phyloP scores from a whole-genome alignment of 2,329 filamentous ascomycete species.

The Pseudocercospora vitis region DNA sequence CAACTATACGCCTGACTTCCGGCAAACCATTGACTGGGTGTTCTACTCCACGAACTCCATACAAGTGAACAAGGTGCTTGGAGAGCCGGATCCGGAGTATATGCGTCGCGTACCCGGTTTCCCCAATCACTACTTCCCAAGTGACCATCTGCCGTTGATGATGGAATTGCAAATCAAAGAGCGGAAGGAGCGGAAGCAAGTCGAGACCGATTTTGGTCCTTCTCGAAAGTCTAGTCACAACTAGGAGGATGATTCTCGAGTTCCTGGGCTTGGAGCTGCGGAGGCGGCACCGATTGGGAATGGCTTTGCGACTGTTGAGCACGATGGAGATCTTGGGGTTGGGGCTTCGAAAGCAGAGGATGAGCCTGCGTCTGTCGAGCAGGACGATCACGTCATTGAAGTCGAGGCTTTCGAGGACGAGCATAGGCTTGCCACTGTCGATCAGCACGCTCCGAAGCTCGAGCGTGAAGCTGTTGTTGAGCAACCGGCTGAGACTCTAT shows the following conservation, averaged over 20 bases:
- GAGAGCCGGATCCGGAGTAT: conserved; percentile 82
- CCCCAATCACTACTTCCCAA: conserved; percentile 91
- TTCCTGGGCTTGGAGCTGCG: too few relatives aligned
- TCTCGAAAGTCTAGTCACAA: conserved; percentile 12
- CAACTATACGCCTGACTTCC: conserved; percentile 94
- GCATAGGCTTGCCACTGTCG: too few relatives aligned
- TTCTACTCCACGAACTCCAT: conserved; percentile 94
- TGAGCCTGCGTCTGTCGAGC: too few relatives aligned
- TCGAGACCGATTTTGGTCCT: conserved; percentile 39
- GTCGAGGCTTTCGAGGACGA: too few relatives aligned
- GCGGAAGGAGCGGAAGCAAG: conserved; percentile 63
- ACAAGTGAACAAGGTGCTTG: conserved; percentile 79
- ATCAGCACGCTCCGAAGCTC: too few relatives aligned
- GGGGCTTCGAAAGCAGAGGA: too few relatives aligned
- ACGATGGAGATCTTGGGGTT: too few relatives aligned
- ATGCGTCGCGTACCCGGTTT: conserved; percentile 86
- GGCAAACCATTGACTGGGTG: conserved; percentile 91
- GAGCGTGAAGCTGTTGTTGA: too few relatives aligned
- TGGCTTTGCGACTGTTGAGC: too few relatives aligned
- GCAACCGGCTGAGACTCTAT: too few relatives aligned
- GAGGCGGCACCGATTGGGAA: too few relatives aligned
- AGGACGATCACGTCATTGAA: too few relatives aligned
- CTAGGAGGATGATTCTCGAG: background rate
- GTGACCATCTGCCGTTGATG: conserved; percentile 87
- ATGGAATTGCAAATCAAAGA: conserved; percentile 87